Percentiles rank a stretch among this genome's conserved stretches.
These are phyloP conservation scores for Aureoboletus auriporus DNA, from an alignment of 768 basidiomycete species.

Conservation along the genomic window DNA sequence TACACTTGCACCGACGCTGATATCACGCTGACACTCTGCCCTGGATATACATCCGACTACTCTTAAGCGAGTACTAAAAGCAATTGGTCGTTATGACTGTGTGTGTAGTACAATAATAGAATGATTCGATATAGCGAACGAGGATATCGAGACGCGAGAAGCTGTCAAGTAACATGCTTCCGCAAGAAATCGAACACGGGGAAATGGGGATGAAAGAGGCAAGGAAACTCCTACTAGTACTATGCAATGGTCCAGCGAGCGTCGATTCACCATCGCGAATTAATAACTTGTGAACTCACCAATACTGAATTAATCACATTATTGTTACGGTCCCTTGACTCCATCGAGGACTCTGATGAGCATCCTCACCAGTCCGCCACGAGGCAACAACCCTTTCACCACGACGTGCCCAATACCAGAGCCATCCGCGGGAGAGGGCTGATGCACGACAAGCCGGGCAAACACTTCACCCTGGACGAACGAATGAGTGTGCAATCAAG, in stretches of 20 bases:
- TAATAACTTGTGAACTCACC: too few species aligned
- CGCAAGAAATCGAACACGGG: neutral
- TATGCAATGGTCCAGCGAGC: neutral
- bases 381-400: constrained; percentile 17
- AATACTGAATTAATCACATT: neutral
- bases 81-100: neutral
- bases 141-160: too few species aligned
- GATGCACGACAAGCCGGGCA: constrained; percentile 69
- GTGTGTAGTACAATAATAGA: neutral
- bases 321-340: constrained; percentile 6
- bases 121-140: too few species aligned
- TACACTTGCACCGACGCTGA: constrained; percentile 17
- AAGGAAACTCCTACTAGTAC: too few species aligned
- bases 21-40: constrained; percentile 21
- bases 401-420: constrained; percentile 3
- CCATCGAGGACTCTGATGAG: constrained; percentile 16
- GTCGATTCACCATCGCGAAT: neutral
- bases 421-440: neutral
- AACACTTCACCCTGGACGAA: constrained; percentile 68
- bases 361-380: constrained; percentile 21
- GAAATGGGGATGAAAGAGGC: neutral
- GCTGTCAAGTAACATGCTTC: too few species aligned
- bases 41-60: constrained; percentile 12
- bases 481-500: neutral
- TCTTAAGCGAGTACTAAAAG: neutral